Evolutionary conservation across 495 filamentous ascomycete species (phyloP).

Genomic region (Hypoxylon rickii): DNA sequence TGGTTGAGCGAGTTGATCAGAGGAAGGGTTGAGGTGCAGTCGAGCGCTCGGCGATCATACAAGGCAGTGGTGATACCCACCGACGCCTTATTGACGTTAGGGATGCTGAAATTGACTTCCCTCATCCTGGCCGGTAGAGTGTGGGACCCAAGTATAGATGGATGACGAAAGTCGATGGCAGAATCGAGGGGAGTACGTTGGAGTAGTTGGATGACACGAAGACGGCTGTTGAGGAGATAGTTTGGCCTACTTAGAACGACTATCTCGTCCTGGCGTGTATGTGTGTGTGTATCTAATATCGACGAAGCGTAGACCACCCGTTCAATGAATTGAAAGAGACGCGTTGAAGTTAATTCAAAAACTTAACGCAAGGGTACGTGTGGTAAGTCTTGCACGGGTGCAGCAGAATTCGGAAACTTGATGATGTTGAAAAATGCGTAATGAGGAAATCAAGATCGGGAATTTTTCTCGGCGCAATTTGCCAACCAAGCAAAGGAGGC

Average conservation of each 20-base stretch:
- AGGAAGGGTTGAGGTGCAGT: conserved; percentile 96
- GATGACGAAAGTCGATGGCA: conserved; percentile 5
- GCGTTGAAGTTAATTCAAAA: conserved; percentile 36
- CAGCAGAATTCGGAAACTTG: conserved; percentile 19
- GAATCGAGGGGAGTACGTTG: conserved; percentile 16
- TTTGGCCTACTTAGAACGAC: background rate
- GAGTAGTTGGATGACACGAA: conserved; percentile 16
- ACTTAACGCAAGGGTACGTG: conserved; percentile 21
- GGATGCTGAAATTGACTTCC: conserved; percentile 99
- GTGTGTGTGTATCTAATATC: conserved; percentile 6
- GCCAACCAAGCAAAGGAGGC: conserved; percentile 12
- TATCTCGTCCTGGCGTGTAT: conserved; percentile 28
- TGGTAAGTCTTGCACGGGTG: conserved; percentile 11
- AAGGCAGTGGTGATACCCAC: conserved; percentile 98
- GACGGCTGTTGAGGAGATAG: conserved; percentile 2
- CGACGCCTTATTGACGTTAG: conserved; percentile 99
- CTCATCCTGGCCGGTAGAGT: conserved; percentile 74
- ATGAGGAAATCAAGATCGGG: conserved; percentile 29
- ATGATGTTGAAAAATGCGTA: conserved; percentile 36
- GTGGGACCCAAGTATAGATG: background rate
- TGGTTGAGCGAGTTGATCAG: conserved; percentile 98
- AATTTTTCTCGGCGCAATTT: conserved; percentile 23
- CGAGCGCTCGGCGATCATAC: conserved; percentile 94
- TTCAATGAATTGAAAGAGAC: conserved; percentile 32
- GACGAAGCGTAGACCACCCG: conserved; percentile 29